Evolutionary conservation across 2,329 filamentous ascomycete genomes (phyloP).

Genomic region (Didymellaceae sp.): DNA sequence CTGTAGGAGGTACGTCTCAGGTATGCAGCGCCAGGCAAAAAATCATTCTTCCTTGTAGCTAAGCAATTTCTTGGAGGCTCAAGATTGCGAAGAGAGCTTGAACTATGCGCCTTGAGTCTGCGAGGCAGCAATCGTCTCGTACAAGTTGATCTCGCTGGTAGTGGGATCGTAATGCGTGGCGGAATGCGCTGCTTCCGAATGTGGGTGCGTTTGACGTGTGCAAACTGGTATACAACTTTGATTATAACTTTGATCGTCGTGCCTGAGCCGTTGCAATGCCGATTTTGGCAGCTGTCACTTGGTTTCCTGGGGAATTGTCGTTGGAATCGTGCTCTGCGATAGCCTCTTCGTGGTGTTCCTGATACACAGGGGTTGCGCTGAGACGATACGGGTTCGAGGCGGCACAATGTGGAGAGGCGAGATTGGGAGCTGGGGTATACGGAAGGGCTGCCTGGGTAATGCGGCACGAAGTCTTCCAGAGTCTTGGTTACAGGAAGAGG

Average conservation of each 20-base stretch:
- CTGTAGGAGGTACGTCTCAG: slow-evolving; percentile 50
- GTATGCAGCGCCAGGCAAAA: slow-evolving; percentile 48
- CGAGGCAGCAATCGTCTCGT: slow-evolving; percentile 28
- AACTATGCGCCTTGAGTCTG: slow-evolving; percentile 33
- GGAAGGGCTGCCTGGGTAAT: slow-evolving; percentile 9
- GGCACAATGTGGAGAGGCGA: slow-evolving; percentile 14
- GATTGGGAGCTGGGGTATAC: slow-evolving; percentile 5
- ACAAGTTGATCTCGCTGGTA: neutral
- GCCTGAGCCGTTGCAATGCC: slow-evolving; percentile 21
- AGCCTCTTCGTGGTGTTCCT: slow-evolving; percentile 24
- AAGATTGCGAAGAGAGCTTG: slow-evolving; percentile 24
- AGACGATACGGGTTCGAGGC: slow-evolving; percentile 45
- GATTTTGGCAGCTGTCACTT: slow-evolving; percentile 18
- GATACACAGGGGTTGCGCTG: slow-evolving; percentile 40
- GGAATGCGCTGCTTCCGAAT: neutral
- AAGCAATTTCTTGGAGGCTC: slow-evolving; percentile 27
- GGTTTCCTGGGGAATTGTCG: slow-evolving; percentile 15
- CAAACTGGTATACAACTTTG: neutral
- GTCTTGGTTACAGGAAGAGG: slow-evolving; percentile 18
- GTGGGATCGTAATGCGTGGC: slow-evolving; percentile 3
- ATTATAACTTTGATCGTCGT: slow-evolving; percentile 1
- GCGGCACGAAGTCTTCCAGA: slow-evolving; percentile 13
- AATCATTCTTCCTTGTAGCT: slow-evolving; percentile 41
- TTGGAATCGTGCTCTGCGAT: slow-evolving; percentile 10
- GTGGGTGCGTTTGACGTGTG: neutral